Base-by-base conservation (phyloP, 2,329 filamentous ascomycete species). In the Ceratocystis diversiconidia region DNA sequence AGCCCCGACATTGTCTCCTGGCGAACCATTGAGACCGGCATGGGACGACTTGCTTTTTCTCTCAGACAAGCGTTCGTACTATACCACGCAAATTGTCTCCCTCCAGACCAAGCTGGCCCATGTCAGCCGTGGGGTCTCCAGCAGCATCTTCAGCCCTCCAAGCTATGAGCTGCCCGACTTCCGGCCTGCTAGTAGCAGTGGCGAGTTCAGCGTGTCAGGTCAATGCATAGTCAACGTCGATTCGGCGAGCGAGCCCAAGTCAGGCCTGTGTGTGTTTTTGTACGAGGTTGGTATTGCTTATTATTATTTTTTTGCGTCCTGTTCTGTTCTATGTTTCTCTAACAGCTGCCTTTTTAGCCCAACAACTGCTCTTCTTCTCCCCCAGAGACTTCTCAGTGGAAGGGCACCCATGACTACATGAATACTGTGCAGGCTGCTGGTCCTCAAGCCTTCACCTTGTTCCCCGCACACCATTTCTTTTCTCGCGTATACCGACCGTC, bases 391-490 rank as follows among this genome's bases (percentile, higher is more conserved):
- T 68, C 74, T 3, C 71, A 74, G 5, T 78, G 76, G 76, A 75
- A 74, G 67, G 71, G 74, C 19, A 70, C 74, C 1, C 70, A 74
- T 1, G 70, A 73, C 17, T 72, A 76, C 44, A 69, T 70, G 63
- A 74, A 75, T 66, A 67, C 68, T 8, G 72, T 82, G 62, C 74
- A 74, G 60, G 74, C 74, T 28, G 71, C 75, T 19, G 80, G 81
- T 0, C 79, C 82, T 0, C 72, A 73, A 2, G 71, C 73, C 52
- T 84, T 82, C 68, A 74, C 74, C 46, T 72, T 72, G 0, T 84
- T 84, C 64, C 82, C 82, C 1, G 75, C 79, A 10, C 82, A 84
- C 66, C 81, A 84, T 70, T 83, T 82, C 70, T 84, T 84, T 65
- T 77, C 78, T 28, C 76, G 81, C 10, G 76, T 84, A 4, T 84